Evolutionary conservation across 176 grass and related monocot species (phyloP).

Genomic region (Triticum dicoccoides): DNA sequence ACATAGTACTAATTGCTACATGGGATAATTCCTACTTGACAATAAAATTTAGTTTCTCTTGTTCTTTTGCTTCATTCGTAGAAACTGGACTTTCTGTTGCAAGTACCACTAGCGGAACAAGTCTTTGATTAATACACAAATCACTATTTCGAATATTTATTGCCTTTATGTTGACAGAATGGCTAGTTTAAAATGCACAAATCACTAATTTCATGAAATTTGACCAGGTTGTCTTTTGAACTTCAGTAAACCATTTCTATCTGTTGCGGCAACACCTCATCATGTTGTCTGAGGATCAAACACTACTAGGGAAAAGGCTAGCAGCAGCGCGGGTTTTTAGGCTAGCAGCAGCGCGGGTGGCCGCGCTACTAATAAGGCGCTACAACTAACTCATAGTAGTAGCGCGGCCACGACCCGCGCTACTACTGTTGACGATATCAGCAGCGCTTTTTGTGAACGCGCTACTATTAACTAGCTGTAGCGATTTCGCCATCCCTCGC

Average conservation of each 20-base stretch:
- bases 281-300: not conserved
- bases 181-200: too few relatives aligned
- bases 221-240: not conserved
- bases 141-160: not conserved
- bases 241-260: not conserved
- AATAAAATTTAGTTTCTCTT: constrained; percentile 8
- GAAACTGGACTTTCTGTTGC: not conserved
- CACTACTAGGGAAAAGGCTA: too few relatives aligned
- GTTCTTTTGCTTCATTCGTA: not conserved
- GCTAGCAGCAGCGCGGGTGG: too few relatives aligned
- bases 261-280: not conserved
- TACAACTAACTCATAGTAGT: too few relatives aligned
- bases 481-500: too few relatives aligned
- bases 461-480: too few relatives aligned
- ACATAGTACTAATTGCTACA: not conserved
- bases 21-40: not conserved
- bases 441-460: too few relatives aligned
- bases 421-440: too few relatives aligned
- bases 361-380: too few relatives aligned
- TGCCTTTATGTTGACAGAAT: not conserved
- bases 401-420: too few relatives aligned
- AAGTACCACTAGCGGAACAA: not conserved
- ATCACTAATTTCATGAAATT: too few relatives aligned
- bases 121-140: constrained; percentile 12
- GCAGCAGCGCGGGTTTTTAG: too few relatives aligned